These are phyloP conservation scores for Mucor lusitanicus DNA, from an alignment of 371 early-diverging fungal species.

Conservation along the genomic window DNA sequence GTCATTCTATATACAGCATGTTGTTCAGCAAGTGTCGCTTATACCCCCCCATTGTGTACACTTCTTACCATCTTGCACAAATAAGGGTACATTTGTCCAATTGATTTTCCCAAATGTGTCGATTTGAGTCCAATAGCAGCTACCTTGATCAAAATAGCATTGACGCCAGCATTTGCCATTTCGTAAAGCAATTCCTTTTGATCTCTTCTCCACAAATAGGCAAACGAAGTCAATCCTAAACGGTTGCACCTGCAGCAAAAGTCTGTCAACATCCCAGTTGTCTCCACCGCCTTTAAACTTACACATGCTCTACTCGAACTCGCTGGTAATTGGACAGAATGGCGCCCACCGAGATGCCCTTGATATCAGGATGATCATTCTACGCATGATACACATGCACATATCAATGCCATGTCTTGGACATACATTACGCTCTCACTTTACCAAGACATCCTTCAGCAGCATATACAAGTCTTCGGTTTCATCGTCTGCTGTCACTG, in stretches of 20 bases:
- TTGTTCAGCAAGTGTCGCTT: neutral
- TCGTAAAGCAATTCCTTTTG: slow-evolving; percentile 88
- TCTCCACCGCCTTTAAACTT: slow-evolving; percentile 19
- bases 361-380: slow-evolving; percentile 74
- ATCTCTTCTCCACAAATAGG: slow-evolving; percentile 94
- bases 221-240: slow-evolving; percentile 80
- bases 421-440: neutral
- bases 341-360: slow-evolving; percentile 97
- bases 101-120: slow-evolving; percentile 78
- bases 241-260: slow-evolving; percentile 69
- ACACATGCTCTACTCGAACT: slow-evolving; percentile 96
- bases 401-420: neutral
- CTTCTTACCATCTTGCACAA: slow-evolving; percentile 66
- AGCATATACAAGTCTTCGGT: slow-evolving; percentile 95
- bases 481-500: slow-evolving; percentile 79
- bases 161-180: slow-evolving; percentile 87
- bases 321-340: slow-evolving; percentile 98
- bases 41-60: neutral
- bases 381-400: slow-evolving; percentile 11
- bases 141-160: slow-evolving; percentile 94
- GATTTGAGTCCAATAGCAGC: slow-evolving; percentile 86
- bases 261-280: neutral
- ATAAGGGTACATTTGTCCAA: slow-evolving; percentile 76
- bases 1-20: slow-evolving; percentile 49
- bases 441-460: slow-evolving; percentile 69